Conservation (phyloP, 1,139 yeast genomes). For the Kodamaea sp. region DNA sequence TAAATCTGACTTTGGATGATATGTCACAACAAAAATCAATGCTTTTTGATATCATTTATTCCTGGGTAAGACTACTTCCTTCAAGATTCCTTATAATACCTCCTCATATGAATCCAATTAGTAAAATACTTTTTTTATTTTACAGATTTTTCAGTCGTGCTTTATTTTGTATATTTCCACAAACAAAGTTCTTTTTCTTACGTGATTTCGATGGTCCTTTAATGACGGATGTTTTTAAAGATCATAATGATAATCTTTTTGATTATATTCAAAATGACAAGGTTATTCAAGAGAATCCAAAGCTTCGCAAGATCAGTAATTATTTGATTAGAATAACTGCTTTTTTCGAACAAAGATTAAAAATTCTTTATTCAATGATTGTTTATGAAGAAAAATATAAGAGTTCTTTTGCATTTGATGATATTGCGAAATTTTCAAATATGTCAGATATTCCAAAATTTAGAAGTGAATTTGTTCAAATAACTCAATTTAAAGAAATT, state of each 20-base stretch:
- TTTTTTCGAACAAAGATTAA: slow-evolving; percentile 26
- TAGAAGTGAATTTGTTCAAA: slow-evolving; percentile 25
- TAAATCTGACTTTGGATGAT: slow-evolving; percentile 24
- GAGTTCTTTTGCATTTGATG: slow-evolving; percentile 27
- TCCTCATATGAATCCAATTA: slow-evolving; percentile 26
- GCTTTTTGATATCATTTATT: slow-evolving; percentile 34
- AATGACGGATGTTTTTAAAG: slow-evolving; percentile 35
- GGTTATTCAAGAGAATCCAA: slow-evolving; percentile 12
- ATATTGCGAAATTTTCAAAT: slow-evolving; percentile 29
- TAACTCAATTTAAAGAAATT: slow-evolving; percentile 26
- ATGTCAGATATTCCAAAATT: slow-evolving; percentile 25
- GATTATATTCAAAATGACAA: slow-evolving; percentile 2
- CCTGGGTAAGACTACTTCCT: slow-evolving; percentile 41
- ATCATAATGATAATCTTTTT: slow-evolving; percentile 11
- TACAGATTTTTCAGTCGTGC: slow-evolving; percentile 35
- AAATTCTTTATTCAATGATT: slow-evolving; percentile 25
- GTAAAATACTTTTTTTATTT: slow-evolving; percentile 32
- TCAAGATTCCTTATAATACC: slow-evolving; percentile 25
- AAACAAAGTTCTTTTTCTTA: slow-evolving; percentile 38
- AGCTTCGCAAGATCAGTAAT: slow-evolving; percentile 26
- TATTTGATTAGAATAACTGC: slow-evolving; percentile 33
- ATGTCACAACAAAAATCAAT: slow-evolving; percentile 33
- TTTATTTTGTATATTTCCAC: slow-evolving; percentile 39
- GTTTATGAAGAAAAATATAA: slow-evolving; percentile 26
- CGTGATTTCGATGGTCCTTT: slow-evolving; percentile 44